Base-by-base conservation (phyloP, 164 flowering plant species). In the Warburgia ugandensis region DNA sequence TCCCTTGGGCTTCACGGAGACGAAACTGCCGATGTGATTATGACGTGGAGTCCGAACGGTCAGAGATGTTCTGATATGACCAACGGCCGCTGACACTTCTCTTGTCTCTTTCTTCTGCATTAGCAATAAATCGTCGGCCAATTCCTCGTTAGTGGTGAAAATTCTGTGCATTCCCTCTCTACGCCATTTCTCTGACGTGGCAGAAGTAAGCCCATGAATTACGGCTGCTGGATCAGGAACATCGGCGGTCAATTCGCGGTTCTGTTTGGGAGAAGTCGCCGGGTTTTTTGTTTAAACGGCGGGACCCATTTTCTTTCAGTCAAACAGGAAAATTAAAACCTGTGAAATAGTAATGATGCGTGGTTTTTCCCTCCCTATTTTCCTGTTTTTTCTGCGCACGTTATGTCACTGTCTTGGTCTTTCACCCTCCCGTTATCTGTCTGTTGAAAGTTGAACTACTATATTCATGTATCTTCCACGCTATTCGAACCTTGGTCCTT, bases 1-100 rank as follows among this genome's bases (percentile, higher is more conserved):
- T 53, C 47, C 47, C 56, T 40, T 53, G 35, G 47, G 47, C 21
- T 19, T 40, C 30, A 53, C 56, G 47, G 56, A 28, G 41, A 19
- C 7, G 29, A 4, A 11, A n/a, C 14, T n/a, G n/a, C 29, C 48
- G 16, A 1, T 7, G 3, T 12, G 55, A 22, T n/a, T n/a, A n/a
- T 38, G 55, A 51, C 55, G 45, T 51, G 55, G 55, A 51, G 30
- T 5, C 4, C 11, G 3, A 16, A 43, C 51, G 37, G n/a, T n/a
- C n/a, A n/a, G n/a, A n/a, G n/a, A n/a, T n/a, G n/a, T n/a, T n/a
- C n/a, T n/a, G n/a, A n/a, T n/a, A n/a, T n/a, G n/a, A n/a, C n/a
- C n/a, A n/a, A 20, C 16, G 16, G 19, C 19, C 6, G 16, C 16
- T 14, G 19, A 2, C 14, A 39, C 7, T 16, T n/a, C n/a, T n/a